A percentile compares a stretch with the other conserved stretches of the same genome.
These are phyloP conservation scores for Saccharomycopsis synnaedendra DNA, from an alignment of 805 yeast genomes.

Conservation along the genomic window DNA sequence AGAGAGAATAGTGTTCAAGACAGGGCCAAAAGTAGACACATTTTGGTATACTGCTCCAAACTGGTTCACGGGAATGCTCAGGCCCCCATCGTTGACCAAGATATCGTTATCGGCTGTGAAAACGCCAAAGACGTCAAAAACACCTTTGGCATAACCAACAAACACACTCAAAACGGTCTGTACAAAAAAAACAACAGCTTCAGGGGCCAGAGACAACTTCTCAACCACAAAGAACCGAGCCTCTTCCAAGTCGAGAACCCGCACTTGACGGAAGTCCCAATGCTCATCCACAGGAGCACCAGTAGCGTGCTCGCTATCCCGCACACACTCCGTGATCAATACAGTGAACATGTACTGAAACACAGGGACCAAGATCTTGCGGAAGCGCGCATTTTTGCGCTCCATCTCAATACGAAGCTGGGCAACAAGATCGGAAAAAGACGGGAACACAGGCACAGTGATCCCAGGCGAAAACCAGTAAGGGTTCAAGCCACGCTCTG, in stretches of 20 bases:
- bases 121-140: not conserved
- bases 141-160: not conserved
- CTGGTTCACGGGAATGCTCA: not conserved
- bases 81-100: not conserved
- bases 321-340: slow-evolving; percentile 43
- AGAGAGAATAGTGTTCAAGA: slow-evolving; percentile 21
- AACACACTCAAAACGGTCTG: not conserved
- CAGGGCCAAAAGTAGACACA: slow-evolving; percentile 14
- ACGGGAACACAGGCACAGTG: slow-evolving; percentile 40
- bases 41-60: slow-evolving; percentile 7
- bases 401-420: slow-evolving; percentile 23
- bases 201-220: slow-evolving; percentile 15
- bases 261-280: slow-evolving; percentile 61
- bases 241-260: slow-evolving; percentile 50
- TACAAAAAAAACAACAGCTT: not conserved
- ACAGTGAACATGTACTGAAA: slow-evolving; percentile 44
- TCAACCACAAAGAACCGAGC: slow-evolving; percentile 28
- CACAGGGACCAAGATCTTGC: slow-evolving; percentile 28
- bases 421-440: slow-evolving; percentile 30
- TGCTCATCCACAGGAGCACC: slow-evolving; percentile 59
- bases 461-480: slow-evolving; percentile 34
- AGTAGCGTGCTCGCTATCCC: slow-evolving; percentile 30
- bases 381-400: slow-evolving; percentile 20
- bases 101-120: not conserved
- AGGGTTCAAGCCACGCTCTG: slow-evolving; percentile 63